A percentile compares a stretch with the other conserved stretches of the same genome.
Conservation (phyloP, 2,329 filamentous ascomycete genomes). For the Fusarium buxicola region DNA sequence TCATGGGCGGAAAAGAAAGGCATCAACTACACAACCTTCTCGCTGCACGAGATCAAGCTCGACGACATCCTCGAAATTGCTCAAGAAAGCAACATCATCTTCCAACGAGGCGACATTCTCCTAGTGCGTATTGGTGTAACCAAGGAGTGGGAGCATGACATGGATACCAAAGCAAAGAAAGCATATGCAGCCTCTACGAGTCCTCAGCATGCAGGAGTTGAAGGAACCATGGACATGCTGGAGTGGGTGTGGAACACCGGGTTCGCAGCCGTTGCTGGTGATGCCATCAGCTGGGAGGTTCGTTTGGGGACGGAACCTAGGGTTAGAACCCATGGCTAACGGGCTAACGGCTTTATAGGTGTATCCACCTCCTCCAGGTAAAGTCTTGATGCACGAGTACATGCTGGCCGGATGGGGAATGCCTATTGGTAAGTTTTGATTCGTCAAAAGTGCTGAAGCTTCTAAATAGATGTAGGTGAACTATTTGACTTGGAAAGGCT, state of each 20-base stretch:
- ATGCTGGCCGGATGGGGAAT: constrained; percentile 62
- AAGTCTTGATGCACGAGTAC: constrained; percentile 55
- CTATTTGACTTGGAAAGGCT: constrained; percentile 46
- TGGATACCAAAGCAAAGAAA: constrained; percentile 51
- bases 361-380: constrained; percentile 30
- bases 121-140: constrained; percentile 66
- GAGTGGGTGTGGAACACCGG: constrained; percentile 68
- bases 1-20: constrained; percentile 54
- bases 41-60: constrained; percentile 51
- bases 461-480: constrained; percentile 46
- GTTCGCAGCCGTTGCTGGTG: constrained; percentile 69
- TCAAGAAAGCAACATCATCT: constrained; percentile 55
- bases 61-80: constrained; percentile 50
- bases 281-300: constrained; percentile 65
- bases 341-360: constrained; percentile 31
- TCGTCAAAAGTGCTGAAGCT: fast-evolving
- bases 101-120: constrained; percentile 64
- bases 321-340: background rate
- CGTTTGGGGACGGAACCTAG: constrained; percentile 38
- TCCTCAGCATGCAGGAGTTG: constrained; percentile 56
- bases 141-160: constrained; percentile 53
- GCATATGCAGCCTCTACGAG: constrained; percentile 49
- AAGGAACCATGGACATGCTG: constrained; percentile 61
- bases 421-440: constrained; percentile 40
- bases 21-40: constrained; percentile 57